Evolutionary conservation across 2,329 filamentous ascomycete genomes (phyloP).

Genomic region (Pseudogymnoascus sp.): DNA sequence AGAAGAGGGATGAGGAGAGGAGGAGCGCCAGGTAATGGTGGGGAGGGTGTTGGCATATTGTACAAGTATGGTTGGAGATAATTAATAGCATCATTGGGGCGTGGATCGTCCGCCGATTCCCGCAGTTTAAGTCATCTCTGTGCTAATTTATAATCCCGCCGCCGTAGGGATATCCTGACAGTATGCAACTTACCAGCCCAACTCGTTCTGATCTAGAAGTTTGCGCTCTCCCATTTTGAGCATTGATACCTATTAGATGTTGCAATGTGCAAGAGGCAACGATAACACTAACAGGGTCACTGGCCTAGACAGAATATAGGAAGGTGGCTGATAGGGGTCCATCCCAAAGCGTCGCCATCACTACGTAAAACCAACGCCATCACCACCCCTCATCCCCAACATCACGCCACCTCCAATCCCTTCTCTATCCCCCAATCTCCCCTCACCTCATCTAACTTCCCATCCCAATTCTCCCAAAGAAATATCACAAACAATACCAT

Average conservation of each 20-base stretch:
- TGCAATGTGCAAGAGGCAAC: not conserved
- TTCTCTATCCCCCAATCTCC: not conserved
- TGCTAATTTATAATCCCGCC: not conserved
- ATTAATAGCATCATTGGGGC: conserved; percentile 1
- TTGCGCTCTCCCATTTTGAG: not conserved
- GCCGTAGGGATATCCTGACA: not conserved
- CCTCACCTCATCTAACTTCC: not conserved
- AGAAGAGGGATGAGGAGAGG: conserved; percentile 79
- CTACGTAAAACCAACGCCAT: conserved; percentile 5
- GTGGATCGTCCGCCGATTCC: not conserved
- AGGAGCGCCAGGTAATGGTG: conserved; percentile 25
- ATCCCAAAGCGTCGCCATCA: not conserved
- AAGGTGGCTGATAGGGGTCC: not conserved
- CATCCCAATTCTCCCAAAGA: not conserved
- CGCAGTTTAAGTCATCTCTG: not conserved
- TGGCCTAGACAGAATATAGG: not conserved
- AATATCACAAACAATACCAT: not conserved
- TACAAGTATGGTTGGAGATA: not conserved
- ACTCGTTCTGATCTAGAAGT: not conserved
- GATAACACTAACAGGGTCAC: not conserved
- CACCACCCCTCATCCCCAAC: not conserved
- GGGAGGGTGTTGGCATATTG: not conserved
- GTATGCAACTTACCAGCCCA: not conserved
- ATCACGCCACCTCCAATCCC: not conserved
- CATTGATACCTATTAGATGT: not conserved